Base-by-base conservation (phyloP, 192 early-diverging fungal genomes). In the Chytriomyces hyalinus region DNA sequence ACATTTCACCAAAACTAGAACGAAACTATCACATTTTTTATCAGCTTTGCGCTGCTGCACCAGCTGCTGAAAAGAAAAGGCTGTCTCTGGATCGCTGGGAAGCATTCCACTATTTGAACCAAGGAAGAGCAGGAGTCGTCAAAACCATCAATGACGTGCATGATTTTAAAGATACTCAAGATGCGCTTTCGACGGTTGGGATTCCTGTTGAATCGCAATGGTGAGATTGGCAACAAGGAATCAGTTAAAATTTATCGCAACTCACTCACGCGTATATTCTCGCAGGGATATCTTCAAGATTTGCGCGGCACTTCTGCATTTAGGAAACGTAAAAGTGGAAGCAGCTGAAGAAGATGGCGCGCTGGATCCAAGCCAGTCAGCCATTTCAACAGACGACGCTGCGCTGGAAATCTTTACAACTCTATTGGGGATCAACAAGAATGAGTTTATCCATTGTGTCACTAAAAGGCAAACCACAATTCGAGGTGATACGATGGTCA, bases 1-100 rank as follows among this genome's bases (percentile, higher is more conserved):
- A 26, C 24, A 26, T 5, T 72, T 73, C 43, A 26, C 61, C 9
- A 15, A 78, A 51, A 57, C 47, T 49, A 82, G 94, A 96, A 84
- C 90, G 95, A 73, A 96, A 95, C 84, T 96, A 96, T 82, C 95
- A 96, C 81, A 92, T 96, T 73, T 96, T 96, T 78, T 96, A 96
- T 82, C 95, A 96, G 62, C 63, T 80, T 13, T 80, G 79, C 49
- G 13, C 69, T 82, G 79, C 78, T 15, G 57, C 62, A 0, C 80
- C 79, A 10, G 66, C 79, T 11, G 79, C 79, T 13, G 80, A 80
- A 57, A 66, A 83, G 47, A 90, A 92, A 61, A 90, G 92, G 59
- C 84, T 92, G 17, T 90, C 92, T 36, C 77, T 94, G 45, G 82
- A 80, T n/a, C 82, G 86, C 59, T 91, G 81, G 67, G 78, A 82